Evolutionary conservation across 345 rosid genomes (phyloP).

Genomic region (Fremontodendron californicum): DNA sequence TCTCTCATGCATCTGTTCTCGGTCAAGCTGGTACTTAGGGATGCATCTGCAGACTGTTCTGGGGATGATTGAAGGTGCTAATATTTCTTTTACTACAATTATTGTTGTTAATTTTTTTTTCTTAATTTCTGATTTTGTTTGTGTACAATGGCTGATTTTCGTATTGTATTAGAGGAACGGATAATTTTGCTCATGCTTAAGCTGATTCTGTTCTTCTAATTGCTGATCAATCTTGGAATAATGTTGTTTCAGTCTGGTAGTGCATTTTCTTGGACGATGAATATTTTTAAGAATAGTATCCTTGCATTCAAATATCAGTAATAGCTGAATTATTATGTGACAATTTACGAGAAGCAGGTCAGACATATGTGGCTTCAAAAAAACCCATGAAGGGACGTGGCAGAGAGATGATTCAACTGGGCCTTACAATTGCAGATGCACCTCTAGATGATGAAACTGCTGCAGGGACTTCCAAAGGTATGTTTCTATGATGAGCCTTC

Average conservation of each 20-base stretch:
- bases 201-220: not conserved
- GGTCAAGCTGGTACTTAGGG: not conserved
- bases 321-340: slow-evolving; percentile 9
- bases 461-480: slow-evolving; percentile 56
- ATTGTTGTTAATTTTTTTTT: not conserved
- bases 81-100: not conserved
- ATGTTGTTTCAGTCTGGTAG: not conserved
- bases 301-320: not conserved
- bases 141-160: not conserved
- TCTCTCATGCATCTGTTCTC: not conserved
- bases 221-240: too few species aligned
- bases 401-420: slow-evolving; percentile 90
- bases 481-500: slow-evolving; percentile 16
- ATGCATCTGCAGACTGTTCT: not conserved
- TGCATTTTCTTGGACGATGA: not conserved
- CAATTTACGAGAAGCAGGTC: slow-evolving; percentile 52
- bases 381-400: slow-evolving; percentile 91
- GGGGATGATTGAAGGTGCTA: not conserved
- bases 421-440: slow-evolving; percentile 69
- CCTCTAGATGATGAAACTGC: slow-evolving; percentile 65
- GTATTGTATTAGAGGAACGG: not conserved
- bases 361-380: slow-evolving; percentile 58
- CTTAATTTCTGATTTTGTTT: not conserved
- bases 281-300: not conserved
- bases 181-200: not conserved